Evolutionary conservation across 495 filamentous ascomycete species (phyloP).

Genomic region (Penicillium bialowiezense): DNA sequence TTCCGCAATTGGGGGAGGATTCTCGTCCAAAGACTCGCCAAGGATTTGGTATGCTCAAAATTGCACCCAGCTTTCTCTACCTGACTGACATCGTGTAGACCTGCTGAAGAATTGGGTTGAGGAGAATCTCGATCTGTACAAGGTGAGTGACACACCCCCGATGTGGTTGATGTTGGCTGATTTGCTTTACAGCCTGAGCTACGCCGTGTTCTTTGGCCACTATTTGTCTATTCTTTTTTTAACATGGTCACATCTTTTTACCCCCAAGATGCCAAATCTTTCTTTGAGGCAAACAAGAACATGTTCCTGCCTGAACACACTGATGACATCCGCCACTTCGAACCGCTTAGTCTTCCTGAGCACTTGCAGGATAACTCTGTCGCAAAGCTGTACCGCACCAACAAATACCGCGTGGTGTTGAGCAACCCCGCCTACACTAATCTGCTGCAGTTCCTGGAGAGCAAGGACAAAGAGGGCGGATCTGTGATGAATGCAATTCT

Average conservation of each 20-base stretch:
- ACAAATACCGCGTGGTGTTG: slow-evolving; percentile 84
- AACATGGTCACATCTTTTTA: slow-evolving; percentile 74
- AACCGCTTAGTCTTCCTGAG: slow-evolving; percentile 66
- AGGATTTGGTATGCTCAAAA: slow-evolving; percentile 58
- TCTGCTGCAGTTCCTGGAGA: slow-evolving; percentile 84
- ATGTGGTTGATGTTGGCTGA: slow-evolving; percentile 23
- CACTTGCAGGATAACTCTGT: slow-evolving; percentile 71
- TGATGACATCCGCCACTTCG: slow-evolving; percentile 69
- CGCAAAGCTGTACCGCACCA: slow-evolving; percentile 72
- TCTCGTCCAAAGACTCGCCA: slow-evolving; percentile 72
- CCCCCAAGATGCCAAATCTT: slow-evolving; percentile 63
- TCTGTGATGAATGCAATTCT: slow-evolving; percentile 70
- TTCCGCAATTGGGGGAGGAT: slow-evolving; percentile 61
- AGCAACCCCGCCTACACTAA: slow-evolving; percentile 75
- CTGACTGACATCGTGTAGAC: slow-evolving; percentile 35
- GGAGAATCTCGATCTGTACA: slow-evolving; percentile 88
- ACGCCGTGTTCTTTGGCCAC: slow-evolving; percentile 78
- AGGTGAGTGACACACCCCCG: slow-evolving; percentile 48
- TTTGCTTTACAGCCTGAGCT: slow-evolving; percentile 68
- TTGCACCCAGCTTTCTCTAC: background rate
- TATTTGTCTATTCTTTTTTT: slow-evolving; percentile 91
- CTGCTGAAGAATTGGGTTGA: slow-evolving; percentile 80
- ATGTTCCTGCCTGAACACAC: slow-evolving; percentile 72
- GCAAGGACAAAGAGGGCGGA: slow-evolving; percentile 75
- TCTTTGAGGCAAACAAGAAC: slow-evolving; percentile 63